A percentile compares a stretch with the other conserved stretches of the same genome.
Evolutionary conservation across 139 green algal species (phyloP).

Genomic region (Protoeuglena noctilucae): DNA sequence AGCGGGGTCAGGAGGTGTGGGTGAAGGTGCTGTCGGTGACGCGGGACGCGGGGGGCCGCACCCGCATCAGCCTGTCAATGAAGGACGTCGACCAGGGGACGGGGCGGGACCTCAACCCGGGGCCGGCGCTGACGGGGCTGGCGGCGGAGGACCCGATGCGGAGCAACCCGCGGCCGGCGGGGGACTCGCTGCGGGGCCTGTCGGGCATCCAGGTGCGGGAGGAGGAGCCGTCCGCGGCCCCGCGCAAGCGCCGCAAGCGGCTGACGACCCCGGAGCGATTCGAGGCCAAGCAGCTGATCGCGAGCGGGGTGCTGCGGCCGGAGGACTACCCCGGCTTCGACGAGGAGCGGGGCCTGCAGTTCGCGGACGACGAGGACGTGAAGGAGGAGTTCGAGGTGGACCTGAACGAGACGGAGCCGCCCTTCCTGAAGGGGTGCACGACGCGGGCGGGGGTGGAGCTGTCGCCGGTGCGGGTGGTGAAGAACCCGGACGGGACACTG

Average conservation of each 20-base stretch:
- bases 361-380: constrained; percentile 30
- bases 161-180: neutral
- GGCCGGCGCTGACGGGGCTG: neutral
- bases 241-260: constrained; percentile 31
- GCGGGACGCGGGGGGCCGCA: constrained; percentile 5
- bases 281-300: constrained; percentile 64
- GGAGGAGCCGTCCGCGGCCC: constrained; percentile 8
- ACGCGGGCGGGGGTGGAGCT: constrained; percentile 43
- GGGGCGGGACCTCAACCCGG: constrained; percentile 56
- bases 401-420: constrained; percentile 87
- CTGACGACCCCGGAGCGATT: constrained; percentile 57
- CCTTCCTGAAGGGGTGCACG: constrained; percentile 64
- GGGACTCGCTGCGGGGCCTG: constrained; percentile 44
- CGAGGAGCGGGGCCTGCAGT: constrained; percentile 41
- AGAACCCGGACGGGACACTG: constrained; percentile 91
- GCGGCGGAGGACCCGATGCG: neutral
- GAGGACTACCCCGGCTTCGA: constrained; percentile 79
- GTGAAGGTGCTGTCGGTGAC: constrained; percentile 1
- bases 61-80: constrained; percentile 71
- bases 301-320: constrained; percentile 64
- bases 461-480: constrained; percentile 94
- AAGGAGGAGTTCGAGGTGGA: constrained; percentile 97
- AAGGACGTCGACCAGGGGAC: constrained; percentile 87
- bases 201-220: constrained; percentile 54
- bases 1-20: constrained; percentile 37